Percentiles rank a stretch among this genome's conserved stretches.
phyloP scores from a whole-genome alignment of 768 basidiomycete species.

The Termitomyces sp. region DNA sequence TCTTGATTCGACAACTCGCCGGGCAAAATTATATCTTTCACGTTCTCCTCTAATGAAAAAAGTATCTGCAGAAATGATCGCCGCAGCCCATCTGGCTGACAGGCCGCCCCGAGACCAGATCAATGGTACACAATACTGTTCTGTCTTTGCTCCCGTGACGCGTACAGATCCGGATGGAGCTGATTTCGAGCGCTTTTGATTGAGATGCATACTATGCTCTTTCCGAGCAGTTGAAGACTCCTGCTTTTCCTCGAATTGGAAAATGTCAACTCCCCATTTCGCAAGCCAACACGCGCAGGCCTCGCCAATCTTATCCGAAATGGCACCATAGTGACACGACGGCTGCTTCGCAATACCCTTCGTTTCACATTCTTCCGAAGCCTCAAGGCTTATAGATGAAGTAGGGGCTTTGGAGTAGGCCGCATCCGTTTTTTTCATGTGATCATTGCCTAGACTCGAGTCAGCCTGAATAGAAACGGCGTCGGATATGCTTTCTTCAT shows the following conservation, averaged over 20 bases:
- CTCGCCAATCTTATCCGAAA: slow-evolving; percentile 90
- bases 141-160: not conserved
- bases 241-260: slow-evolving; percentile 52
- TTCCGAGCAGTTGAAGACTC: slow-evolving; percentile 7
- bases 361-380: slow-evolving; percentile 14
- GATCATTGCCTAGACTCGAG: not conserved
- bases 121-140: slow-evolving; percentile 30
- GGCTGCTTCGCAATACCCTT: slow-evolving; percentile 19
- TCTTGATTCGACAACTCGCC: slow-evolving; percentile 69
- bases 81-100: slow-evolving; percentile 66
- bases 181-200: slow-evolving; percentile 17
- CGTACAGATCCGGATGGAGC: slow-evolving; percentile 12
- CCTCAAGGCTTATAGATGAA: slow-evolving; percentile 9
- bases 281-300: slow-evolving; percentile 84
- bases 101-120: slow-evolving; percentile 79
- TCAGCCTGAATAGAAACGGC: not conserved
- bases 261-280: slow-evolving; percentile 79
- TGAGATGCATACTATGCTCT: not conserved
- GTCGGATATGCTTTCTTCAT: slow-evolving; percentile 21
- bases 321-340: slow-evolving; percentile 75
- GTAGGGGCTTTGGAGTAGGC: not conserved
- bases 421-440: not conserved
- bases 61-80: slow-evolving; percentile 69
- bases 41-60: slow-evolving; percentile 77
- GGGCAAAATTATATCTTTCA: slow-evolving; percentile 76